A percentile compares a stretch with the other conserved stretches of the same genome.
Evolutionary conservation across 1,139 yeast genomes (phyloP).

Genomic region (Hanseniaspora uvarum): DNA sequence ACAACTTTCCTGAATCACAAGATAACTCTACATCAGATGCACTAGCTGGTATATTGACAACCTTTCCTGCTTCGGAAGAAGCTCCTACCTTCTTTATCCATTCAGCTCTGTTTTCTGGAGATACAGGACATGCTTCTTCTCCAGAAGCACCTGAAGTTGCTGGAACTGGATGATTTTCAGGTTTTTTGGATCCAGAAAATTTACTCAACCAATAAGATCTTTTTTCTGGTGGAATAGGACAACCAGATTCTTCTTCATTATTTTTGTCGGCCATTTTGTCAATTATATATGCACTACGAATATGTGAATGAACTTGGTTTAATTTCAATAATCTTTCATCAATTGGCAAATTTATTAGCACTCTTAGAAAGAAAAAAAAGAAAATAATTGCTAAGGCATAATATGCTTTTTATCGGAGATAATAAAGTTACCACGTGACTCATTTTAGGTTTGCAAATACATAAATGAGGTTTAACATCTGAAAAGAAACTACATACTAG

Average conservation of each 20-base stretch:
- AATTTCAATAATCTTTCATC: too few species aligned
- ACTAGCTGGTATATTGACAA: conserved; percentile 30
- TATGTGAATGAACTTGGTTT: too few species aligned
- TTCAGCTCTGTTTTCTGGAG: conserved; percentile 40
- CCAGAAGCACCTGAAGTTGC: background rate
- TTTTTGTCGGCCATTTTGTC: background rate
- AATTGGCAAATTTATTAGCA: too few species aligned
- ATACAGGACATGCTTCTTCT: conserved; percentile 33
- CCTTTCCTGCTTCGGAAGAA: conserved; percentile 33
- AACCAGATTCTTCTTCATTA: conserved; percentile 29
- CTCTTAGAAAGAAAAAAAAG: too few species aligned
- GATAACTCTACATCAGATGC: conserved; percentile 27
- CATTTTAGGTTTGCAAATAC: too few species aligned
- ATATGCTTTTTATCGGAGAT: too few species aligned
- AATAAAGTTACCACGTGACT: too few species aligned
- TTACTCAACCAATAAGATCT: conserved; percentile 49
- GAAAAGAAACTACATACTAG: too few species aligned
- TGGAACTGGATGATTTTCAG: conserved; percentile 21
- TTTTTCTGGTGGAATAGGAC: conserved; percentile 58
- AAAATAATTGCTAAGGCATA: too few species aligned
- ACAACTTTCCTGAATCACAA: conserved; percentile 40
- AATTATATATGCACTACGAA: background rate
- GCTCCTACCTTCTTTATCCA: conserved; percentile 37
- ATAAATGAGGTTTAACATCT: too few species aligned
- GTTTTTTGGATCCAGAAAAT: conserved; percentile 24